Conservation (phyloP, 345 rosid genomes). For the Mangifera indica region DNA sequence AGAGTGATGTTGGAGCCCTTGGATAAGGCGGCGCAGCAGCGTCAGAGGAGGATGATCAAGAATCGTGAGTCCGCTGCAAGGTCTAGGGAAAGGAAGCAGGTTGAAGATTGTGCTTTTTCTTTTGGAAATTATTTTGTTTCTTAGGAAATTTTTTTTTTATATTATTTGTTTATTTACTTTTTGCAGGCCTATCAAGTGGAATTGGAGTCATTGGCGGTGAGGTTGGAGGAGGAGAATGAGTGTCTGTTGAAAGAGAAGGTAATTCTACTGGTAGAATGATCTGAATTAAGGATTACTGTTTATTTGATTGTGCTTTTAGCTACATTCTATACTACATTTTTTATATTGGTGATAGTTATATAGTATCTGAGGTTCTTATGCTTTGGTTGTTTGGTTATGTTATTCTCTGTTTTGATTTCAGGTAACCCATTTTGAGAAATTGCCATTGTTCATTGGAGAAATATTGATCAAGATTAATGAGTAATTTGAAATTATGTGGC, state of each 20-base stretch:
- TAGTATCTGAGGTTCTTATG: too few relatives aligned
- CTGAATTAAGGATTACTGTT: too few relatives aligned
- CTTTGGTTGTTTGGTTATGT: not conserved
- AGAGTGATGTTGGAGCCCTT: constrained; percentile 62
- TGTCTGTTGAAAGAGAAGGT: constrained; percentile 71
- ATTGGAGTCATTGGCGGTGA: constrained; percentile 72
- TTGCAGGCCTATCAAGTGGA: constrained; percentile 84
- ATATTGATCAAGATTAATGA: not conserved
- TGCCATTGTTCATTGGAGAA: not conserved
- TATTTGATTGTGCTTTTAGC: too few relatives aligned
- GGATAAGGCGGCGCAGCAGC: constrained; percentile 86
- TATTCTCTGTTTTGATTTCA: not conserved
- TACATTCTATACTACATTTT: too few relatives aligned
- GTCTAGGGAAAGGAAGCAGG: constrained; percentile 96
- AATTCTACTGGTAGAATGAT: not conserved
- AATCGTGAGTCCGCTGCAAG: constrained; percentile 96
- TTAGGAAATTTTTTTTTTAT: not conserved
- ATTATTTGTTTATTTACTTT: constrained; percentile 8
- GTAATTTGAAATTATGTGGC: too few relatives aligned
- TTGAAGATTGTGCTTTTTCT: constrained; percentile 7
- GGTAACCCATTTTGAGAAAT: not conserved
- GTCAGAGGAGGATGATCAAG: constrained; percentile 98
- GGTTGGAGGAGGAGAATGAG: constrained; percentile 76
- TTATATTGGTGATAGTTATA: too few relatives aligned
- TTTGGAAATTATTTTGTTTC: not conserved